Evolutionary conservation across 352 stramenopile species (phyloP).

Genomic region (Globisporangium cylindrosporum): DNA sequence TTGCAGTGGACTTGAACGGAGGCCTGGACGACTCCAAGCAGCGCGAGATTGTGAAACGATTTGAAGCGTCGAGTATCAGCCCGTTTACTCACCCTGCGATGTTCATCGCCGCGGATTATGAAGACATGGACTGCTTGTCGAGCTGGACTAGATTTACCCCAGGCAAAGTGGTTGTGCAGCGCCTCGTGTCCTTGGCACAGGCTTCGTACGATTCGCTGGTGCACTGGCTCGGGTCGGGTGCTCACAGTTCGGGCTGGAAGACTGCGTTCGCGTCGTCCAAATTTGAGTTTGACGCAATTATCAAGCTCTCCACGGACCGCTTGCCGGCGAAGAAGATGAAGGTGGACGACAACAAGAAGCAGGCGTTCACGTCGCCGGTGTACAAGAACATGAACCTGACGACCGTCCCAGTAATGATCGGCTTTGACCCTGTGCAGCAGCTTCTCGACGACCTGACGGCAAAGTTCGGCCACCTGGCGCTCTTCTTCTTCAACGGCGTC

Average conservation of each 20-base stretch:
- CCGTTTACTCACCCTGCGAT: conserved; percentile 58
- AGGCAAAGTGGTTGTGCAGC: conserved; percentile 62
- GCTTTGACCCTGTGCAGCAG: conserved; percentile 73
- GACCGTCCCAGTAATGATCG: conserved; percentile 57
- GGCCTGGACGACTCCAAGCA: conserved; percentile 56
- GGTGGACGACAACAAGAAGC: conserved; percentile 55
- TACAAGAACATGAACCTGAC: conserved; percentile 88
- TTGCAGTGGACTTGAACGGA: conserved; percentile 73
- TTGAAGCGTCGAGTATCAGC: conserved; percentile 67
- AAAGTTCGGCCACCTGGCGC: conserved; percentile 61
- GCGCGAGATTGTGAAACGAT: conserved; percentile 70
- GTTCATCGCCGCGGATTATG: conserved; percentile 80
- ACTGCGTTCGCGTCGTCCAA: conserved; percentile 49
- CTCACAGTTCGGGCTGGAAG: conserved; percentile 62
- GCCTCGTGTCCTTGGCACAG: conserved; percentile 58
- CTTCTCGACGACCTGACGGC: conserved; percentile 54
- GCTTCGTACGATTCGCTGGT: conserved; percentile 51
- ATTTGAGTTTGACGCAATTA: conserved; percentile 62
- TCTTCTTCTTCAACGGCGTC: conserved; percentile 80
- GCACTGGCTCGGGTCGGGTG: conserved; percentile 55
- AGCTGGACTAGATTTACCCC: conserved; percentile 75
- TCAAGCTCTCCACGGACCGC: conserved; percentile 48
- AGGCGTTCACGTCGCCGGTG: conserved; percentile 62
- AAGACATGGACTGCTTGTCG: conserved; percentile 74
- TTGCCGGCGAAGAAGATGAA: conserved; percentile 67